Evolutionary conservation across 441 rosid genomes (phyloP), one percentile per base, ranked within the genome.

Genomic region (Gossypium trilobum): DNA sequence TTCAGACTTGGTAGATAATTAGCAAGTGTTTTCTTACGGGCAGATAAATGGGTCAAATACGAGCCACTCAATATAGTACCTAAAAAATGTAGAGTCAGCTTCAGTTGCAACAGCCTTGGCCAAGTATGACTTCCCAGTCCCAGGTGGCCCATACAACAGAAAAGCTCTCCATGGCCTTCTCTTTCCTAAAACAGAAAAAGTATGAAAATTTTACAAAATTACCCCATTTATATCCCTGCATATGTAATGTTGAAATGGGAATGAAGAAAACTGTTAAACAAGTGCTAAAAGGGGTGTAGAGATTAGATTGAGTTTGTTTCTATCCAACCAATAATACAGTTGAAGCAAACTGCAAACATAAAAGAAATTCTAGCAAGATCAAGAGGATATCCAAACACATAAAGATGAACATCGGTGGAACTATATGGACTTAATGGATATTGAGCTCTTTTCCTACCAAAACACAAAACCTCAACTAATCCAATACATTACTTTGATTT

Each of bases 161-260:
- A 95, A 95, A 62, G 99, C 99, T 82, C 97, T 85, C 97, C 99
- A 95, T 0, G 97, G 99, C 48, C 83, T 85, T 59, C 99, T 90
- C 89, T 92, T 95, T 51, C 99, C 99, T 94, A 80, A 36, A 4
- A 75, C n/a, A 73, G 1, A 20, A 27, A 29, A 77, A 27, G 63
- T 1, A 68, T 4, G 4, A 50, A 70, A 44, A 31, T 16, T 68
- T 25, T 14, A 70, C 29, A 10, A 8, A 63, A 10, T 44, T 46
- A 51, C 10, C 16, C 46, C 39, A 68, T 4, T 46, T 54, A 31
- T 10, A 22, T 61, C 36, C 52, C 76, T 25, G 36, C 19, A 36
- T 42, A 16, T 20, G 29, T 29, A 68, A 48, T 22, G 39, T 42
- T 42, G 67, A 22, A 5, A 46, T 2, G 8, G 5, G 16, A 59